Base-by-base conservation (phyloP, 352 stramenopile species). In the Phytophthora lateralis region DNA sequence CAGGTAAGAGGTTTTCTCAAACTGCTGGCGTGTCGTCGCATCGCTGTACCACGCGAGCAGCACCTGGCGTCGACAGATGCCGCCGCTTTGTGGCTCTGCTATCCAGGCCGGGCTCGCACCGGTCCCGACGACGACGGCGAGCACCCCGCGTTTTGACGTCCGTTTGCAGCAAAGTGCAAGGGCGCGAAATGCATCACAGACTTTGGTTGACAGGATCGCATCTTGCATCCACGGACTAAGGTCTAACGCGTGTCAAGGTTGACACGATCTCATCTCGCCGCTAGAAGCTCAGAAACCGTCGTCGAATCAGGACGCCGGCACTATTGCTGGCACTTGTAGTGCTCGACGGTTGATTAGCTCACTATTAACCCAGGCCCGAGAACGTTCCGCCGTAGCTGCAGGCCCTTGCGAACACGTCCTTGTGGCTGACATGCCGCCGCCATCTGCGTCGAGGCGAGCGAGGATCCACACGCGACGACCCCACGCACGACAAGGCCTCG, bases 381-480 rank as follows among this genome's bases (percentile, higher is more conserved):
- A 69, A 69, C 46, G 60, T 69, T 69, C 60, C 53, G 53, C 45
- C 60, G 46, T 59, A 69, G 60, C 60, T 63, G 53, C 60, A 55
- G 60, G 45, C 24, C 2, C 18, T 58, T 35, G 49, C 51, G 52
- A 41, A 50, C 41, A 17, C 52, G 46, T 24, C 57, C 57, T 60
- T 66, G 58, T 69, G 60, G 60, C 38, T 68, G 38, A 14, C 47
- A 52, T 35, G 41, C 29, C 39, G 39, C 51, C 30, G 47, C 47
- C 56, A 64, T 39, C 45, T 42, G 45, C 52, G 59, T 6, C 44
- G 46, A 62, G 60, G 53, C 52, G 38, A 54, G 60, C 41, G 34
- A 63, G 60, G 53, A 63, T 62, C 59, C 52, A 68, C 26, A 30
- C 26, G 26, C 26, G 4, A 8, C 26, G 26, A 60, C 24, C 4